Conservation (phyloP, 768 basidiomycete species). For the Gymnopilus junonius region DNA sequence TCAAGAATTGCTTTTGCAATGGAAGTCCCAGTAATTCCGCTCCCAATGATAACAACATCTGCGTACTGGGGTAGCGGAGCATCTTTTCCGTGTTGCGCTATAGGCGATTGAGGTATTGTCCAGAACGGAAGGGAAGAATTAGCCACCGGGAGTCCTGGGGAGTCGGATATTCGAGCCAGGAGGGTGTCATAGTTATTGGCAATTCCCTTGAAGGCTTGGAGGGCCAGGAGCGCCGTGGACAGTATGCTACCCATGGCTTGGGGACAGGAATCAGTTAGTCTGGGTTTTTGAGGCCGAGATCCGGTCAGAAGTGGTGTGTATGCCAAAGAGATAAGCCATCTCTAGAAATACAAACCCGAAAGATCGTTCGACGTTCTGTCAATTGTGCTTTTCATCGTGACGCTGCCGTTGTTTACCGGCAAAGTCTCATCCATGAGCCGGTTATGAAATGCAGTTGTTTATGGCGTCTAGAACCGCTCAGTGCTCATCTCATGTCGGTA, state of each 20-base stretch:
- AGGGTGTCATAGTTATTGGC: constrained; percentile 25
- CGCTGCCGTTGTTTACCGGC: neutral
- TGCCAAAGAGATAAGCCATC: neutral
- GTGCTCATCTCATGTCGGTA: neutral
- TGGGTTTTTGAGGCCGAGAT: neutral
- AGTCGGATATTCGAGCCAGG: constrained; percentile 31
- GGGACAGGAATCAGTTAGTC: neutral
- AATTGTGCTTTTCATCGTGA: neutral
- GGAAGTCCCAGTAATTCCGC: constrained; percentile 76
- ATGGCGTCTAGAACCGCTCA: neutral
- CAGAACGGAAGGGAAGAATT: constrained; percentile 67
- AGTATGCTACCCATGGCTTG: constrained; percentile 24
- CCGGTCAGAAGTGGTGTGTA: neutral
- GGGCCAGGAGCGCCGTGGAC: constrained; percentile 19
- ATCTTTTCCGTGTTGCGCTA: constrained; percentile 40
- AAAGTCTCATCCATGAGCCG: neutral
- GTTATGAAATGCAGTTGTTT: neutral
- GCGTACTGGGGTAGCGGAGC: constrained; percentile 46
- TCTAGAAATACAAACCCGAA: neutral
- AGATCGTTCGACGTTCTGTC: neutral
- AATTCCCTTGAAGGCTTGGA: constrained; percentile 21
- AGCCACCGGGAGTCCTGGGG: constrained; percentile 61
- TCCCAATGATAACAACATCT: constrained; percentile 76
- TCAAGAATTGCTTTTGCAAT: constrained; percentile 59
- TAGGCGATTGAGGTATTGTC: constrained; percentile 56